These are phyloP conservation scores for Penicillium sclerotiorum DNA, from an alignment of 2,329 filamentous ascomycete species.

Conservation along the genomic window DNA sequence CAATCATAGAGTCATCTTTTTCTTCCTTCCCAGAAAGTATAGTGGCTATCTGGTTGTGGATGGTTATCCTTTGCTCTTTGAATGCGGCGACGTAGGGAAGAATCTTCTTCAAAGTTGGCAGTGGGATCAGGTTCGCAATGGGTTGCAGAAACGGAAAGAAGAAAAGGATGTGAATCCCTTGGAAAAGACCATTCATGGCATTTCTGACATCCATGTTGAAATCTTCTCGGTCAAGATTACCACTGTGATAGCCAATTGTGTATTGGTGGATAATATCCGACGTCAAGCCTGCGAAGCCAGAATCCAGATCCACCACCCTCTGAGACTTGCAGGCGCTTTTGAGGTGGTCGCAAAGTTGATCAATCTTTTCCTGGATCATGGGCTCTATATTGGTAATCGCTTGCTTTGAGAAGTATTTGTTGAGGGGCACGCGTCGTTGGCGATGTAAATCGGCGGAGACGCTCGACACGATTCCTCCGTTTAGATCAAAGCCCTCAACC, in stretches of 20 bases:
- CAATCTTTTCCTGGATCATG: conserved; percentile 34
- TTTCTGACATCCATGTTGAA: conserved; percentile 10
- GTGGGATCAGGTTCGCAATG: neutral
- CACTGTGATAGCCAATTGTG: conserved; percentile 10
- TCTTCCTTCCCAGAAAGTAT: neutral
- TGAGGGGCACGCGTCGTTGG: conserved; percentile 44
- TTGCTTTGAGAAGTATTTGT: conserved; percentile 48
- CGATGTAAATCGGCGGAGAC: conserved; percentile 46
- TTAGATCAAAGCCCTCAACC: conserved; percentile 13
- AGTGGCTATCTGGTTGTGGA: neutral
- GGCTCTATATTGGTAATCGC: conserved; percentile 40
- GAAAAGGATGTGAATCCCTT: conserved; percentile 15
- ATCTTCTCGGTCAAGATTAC: conserved; percentile 11
- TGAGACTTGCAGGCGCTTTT: conserved; percentile 7
- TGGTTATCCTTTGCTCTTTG: neutral
- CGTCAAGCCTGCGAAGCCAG: conserved; percentile 30
- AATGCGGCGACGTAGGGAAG: neutral
- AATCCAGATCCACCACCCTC: conserved; percentile 18
- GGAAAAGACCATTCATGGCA: conserved; percentile 3
- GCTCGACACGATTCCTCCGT: conserved; percentile 32
- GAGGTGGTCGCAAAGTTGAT: conserved; percentile 20
- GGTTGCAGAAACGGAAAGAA: neutral
- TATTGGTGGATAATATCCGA: conserved; percentile 38
- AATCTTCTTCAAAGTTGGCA: neutral
- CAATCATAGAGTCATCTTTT: neutral